phyloP scores from a whole-genome alignment of 108 stramenopile genomes.

The Discostella pseudostelligera region DNA sequence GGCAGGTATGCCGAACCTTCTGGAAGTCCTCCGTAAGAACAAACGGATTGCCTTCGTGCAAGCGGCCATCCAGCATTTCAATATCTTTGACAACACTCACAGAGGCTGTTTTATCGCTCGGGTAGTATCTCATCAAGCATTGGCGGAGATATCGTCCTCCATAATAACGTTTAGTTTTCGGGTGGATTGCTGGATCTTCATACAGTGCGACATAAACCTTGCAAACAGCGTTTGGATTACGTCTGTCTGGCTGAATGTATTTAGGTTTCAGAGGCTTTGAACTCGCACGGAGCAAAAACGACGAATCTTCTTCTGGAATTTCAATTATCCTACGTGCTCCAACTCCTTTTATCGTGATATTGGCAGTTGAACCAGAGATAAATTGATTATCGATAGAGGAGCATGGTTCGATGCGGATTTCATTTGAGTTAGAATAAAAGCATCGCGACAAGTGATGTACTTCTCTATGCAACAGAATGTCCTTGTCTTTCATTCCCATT shows the following conservation, averaged over 20 bases:
- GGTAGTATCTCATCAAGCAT: slow-evolving; percentile 82
- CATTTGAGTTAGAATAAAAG: slow-evolving; percentile 71
- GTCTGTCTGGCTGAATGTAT: slow-evolving; percentile 72
- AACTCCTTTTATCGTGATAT: slow-evolving; percentile 67
- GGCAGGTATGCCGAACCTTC: slow-evolving; percentile 32
- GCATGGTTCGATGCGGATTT: slow-evolving; percentile 51
- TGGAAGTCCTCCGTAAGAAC: slow-evolving; percentile 37
- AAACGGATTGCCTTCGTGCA: slow-evolving; percentile 13
- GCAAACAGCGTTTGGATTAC: slow-evolving; percentile 67
- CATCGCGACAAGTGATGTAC: slow-evolving; percentile 69
- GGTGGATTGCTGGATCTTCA: slow-evolving; percentile 71
- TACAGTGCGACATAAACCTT: slow-evolving; percentile 79
- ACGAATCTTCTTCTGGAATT: slow-evolving; percentile 87
- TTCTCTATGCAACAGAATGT: slow-evolving; percentile 58
- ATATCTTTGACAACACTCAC: slow-evolving; percentile 50
- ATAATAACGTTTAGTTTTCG: slow-evolving; percentile 46
- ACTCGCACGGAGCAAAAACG: slow-evolving; percentile 72
- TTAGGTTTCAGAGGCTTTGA: slow-evolving; percentile 67
- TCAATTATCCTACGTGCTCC: slow-evolving; percentile 63
- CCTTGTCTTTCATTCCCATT: slow-evolving; percentile 47
- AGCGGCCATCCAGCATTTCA: slow-evolving; percentile 52
- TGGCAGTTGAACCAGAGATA: slow-evolving; percentile 23
- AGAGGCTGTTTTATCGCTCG: slow-evolving; percentile 73
- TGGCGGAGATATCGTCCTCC: slow-evolving; percentile 68
- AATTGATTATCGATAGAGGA: slow-evolving; percentile 20